Evolutionary conservation across 768 basidiomycete species (phyloP).

Genomic region (Botryobasidium botryosum): DNA sequence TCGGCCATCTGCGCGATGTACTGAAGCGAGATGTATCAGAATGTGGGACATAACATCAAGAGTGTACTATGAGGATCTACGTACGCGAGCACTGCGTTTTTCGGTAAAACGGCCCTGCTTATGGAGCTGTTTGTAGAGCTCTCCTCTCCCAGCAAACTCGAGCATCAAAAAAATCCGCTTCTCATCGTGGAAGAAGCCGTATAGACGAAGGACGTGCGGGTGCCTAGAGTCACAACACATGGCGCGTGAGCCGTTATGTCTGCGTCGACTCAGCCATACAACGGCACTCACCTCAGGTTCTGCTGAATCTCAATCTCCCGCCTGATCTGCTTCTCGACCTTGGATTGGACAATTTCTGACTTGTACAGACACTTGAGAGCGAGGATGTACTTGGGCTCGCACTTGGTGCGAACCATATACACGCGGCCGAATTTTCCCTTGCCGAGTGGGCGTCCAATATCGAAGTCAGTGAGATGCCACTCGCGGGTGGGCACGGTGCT

Average conservation of each 20-base stretch:
- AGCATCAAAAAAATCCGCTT: conserved; percentile 97
- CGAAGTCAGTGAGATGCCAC: conserved; percentile 74
- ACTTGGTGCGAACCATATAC: conserved; percentile 93
- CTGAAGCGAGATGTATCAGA: conserved; percentile 19
- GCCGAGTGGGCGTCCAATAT: conserved; percentile 91
- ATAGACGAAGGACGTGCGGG: conserved; percentile 83
- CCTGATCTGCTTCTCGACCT: conserved; percentile 92
- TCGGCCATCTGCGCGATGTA: conserved; percentile 99
- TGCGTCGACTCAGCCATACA: background rate
- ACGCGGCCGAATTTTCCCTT: conserved; percentile 99
- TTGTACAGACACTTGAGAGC: conserved; percentile 96
- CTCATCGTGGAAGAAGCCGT: conserved; percentile 96
- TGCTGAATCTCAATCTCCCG: conserved; percentile 98
- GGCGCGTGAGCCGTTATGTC: too few species aligned
- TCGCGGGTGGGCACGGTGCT: conserved; percentile 63
- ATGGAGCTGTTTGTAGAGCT: conserved; percentile 88
- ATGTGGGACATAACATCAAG: background rate
- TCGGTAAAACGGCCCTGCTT: conserved; percentile 79
- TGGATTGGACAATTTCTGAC: conserved; percentile 78
- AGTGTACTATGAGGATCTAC: conserved; percentile 11
- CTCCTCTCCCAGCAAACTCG: conserved; percentile 93
- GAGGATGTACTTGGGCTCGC: conserved; percentile 77
- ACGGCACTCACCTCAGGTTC: conserved; percentile 40
- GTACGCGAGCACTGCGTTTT: conserved; percentile 49
- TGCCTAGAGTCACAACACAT: too few species aligned